Evolutionary conservation across 441 rosid genomes (phyloP), one percentile per base, ranked within the genome.

Genomic region (Bocquillonia castaneifolia): DNA sequence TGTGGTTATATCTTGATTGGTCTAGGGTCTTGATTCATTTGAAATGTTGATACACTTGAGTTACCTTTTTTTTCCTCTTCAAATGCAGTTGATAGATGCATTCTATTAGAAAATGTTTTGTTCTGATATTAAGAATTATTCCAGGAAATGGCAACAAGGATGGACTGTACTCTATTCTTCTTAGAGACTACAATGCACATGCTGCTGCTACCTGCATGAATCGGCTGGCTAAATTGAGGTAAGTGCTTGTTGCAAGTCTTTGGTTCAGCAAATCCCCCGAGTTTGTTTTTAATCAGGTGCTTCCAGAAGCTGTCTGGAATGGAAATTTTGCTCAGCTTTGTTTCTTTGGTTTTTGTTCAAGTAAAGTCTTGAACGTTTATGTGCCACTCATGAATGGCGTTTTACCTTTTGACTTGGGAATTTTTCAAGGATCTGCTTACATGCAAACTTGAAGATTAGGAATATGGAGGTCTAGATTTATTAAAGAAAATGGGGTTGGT

Each of bases 161-260:
- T 79, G 99, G 99, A 73, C 86, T 94, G 74, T 94, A 83, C 72
- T 87, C 99, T 76, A 71, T 94, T 78, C 99, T 94, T 75, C 83
- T 94, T 28, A 84, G 98, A 77, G 99, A 94, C 79, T 94, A 94
- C 81, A 85, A 76, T 79, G 82, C 96, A 64, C 92, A 85, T 81
- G 98, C 96, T 70, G 96, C 98, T 81, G 88, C 98, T 59, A 77
- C 85, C 78, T 92, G 98, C 88, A 94, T 94, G 99, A 92, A 87
- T 78, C 91, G 99, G 58, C 86, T 94, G 69, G 97, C 99, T 77
- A 94, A 94, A 76, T 67, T 94, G 81, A 94, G 99, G 99, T 87
- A 81, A 81, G 36, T 50, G 14, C 52, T 55, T 36, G 28, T 3
- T 54, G 26, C 55, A 18, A 47, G 10, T 42, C 32, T 32, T 31